phyloP scores from a whole-genome alignment of 108 stramenopile genomes.

The Seminavis robusta region DNA sequence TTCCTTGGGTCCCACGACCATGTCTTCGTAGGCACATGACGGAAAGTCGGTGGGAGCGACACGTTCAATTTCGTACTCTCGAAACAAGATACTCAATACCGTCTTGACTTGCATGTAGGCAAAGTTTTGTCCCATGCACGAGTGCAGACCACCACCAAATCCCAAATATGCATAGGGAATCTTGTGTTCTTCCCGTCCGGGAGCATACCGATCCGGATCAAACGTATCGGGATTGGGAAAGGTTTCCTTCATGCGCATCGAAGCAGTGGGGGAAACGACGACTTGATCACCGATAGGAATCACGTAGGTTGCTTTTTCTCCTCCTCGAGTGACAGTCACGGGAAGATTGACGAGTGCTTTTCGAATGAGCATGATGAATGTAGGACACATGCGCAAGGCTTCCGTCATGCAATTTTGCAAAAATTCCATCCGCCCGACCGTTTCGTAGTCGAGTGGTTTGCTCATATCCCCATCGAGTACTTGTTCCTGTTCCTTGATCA shows the following conservation, averaged over 20 bases:
- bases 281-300: slow-evolving; percentile 94
- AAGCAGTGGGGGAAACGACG: slow-evolving; percentile 88
- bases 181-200: slow-evolving; percentile 95
- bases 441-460: slow-evolving; percentile 60
- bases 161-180: slow-evolving; percentile 93
- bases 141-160: slow-evolving; percentile 98
- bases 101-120: slow-evolving; percentile 99
- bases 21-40: slow-evolving; percentile 91
- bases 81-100: slow-evolving; percentile 91
- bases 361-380: slow-evolving; percentile 97
- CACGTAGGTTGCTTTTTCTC: slow-evolving; percentile 63
- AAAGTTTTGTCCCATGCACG: slow-evolving; percentile 99
- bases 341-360: slow-evolving; percentile 81
- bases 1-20: slow-evolving; percentile 99
- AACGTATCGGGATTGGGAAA: slow-evolving; percentile 90
- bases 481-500: slow-evolving; percentile 80
- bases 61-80: slow-evolving; percentile 90
- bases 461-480: slow-evolving; percentile 30
- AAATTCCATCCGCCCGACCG: slow-evolving; percentile 83
- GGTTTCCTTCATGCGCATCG: slow-evolving; percentile 87
- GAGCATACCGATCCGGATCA: slow-evolving; percentile 96
- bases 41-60: slow-evolving; percentile 76
- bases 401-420: slow-evolving; percentile 95
- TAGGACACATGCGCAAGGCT: slow-evolving; percentile 94
- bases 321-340: too few species aligned